Evolutionary conservation across 2,329 filamentous ascomycete genomes (phyloP).

Genomic region (Domatiomyces catenatus): DNA sequence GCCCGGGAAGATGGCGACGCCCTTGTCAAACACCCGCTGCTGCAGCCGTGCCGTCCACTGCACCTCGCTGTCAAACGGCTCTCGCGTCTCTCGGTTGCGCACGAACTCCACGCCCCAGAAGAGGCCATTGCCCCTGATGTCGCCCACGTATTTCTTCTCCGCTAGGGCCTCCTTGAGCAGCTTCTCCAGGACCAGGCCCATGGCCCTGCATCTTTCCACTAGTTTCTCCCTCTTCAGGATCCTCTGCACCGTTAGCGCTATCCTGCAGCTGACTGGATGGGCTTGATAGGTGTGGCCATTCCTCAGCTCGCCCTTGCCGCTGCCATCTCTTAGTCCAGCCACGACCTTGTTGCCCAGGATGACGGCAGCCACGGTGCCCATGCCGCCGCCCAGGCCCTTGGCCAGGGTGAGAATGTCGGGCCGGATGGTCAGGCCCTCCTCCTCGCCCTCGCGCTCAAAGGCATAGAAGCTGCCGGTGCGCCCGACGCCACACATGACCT

Average conservation of each 20-base stretch:
- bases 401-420: constrained; percentile 47
- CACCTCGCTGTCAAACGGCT: constrained; percentile 34
- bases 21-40: constrained; percentile 20
- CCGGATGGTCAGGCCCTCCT: constrained; percentile 36
- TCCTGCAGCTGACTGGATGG: constrained; percentile 40
- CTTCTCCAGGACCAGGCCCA: constrained; percentile 23
- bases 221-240: constrained; percentile 37
- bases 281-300: constrained; percentile 47
- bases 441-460: constrained; percentile 14
- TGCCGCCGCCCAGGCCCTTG: constrained; percentile 44
- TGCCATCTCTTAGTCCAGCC: constrained; percentile 33
- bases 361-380: constrained; percentile 39
- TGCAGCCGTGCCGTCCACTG: constrained; percentile 32
- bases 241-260: constrained; percentile 35
- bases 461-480: constrained; percentile 30
- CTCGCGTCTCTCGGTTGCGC: constrained; percentile 37
- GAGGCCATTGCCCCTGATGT: constrained; percentile 43
- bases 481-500: constrained; percentile 44
- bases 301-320: constrained; percentile 35
- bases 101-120: constrained; percentile 50
- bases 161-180: constrained; percentile 31
- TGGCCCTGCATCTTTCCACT: constrained; percentile 26
- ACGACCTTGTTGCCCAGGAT: constrained; percentile 36
- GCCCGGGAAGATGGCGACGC: constrained; percentile 38
- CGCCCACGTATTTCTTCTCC: constrained; percentile 36